Percentiles rank a stretch among this genome's conserved stretches.
phyloP scores from a whole-genome alignment of 805 yeast species.

The Metschnikowia corniflorae region DNA sequence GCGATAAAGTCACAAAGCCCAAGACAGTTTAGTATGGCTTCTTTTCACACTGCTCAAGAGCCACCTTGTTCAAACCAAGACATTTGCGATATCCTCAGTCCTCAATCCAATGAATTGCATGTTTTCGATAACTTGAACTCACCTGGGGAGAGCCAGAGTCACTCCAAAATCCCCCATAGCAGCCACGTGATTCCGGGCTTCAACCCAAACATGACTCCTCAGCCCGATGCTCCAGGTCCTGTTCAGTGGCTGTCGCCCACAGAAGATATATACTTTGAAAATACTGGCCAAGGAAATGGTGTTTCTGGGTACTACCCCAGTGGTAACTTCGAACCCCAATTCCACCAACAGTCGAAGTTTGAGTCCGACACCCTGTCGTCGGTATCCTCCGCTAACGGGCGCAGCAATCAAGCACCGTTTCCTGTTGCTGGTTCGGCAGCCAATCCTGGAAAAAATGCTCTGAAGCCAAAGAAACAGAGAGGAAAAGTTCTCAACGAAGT shows the following conservation, averaged over 20 bases:
- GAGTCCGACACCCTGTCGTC: conserved; percentile 11
- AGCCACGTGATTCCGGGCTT: conserved; percentile 6
- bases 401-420: background rate
- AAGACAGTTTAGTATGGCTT: conserved; percentile 2
- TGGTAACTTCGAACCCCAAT: background rate
- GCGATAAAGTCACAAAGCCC: too few species aligned
- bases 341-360: background rate
- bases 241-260: conserved; percentile 8
- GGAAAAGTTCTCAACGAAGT: conserved; percentile 23
- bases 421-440: background rate
- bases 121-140: background rate
- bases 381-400: conserved; percentile 2
- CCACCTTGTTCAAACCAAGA: conserved; percentile 4
- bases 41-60: background rate
- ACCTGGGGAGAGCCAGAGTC: background rate
- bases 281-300: background rate
- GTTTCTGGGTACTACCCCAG: background rate
- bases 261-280: conserved; percentile 1
- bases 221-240: background rate
- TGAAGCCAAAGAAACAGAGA: conserved; percentile 4
- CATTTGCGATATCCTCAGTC: conserved; percentile 9
- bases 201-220: conserved; percentile 2
- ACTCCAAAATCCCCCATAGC: background rate
- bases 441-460: too few species aligned
- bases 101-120: background rate